Evolutionary conservation across 179 eudicot species (phyloP).

Genomic region (Nepenthes alata): DNA sequence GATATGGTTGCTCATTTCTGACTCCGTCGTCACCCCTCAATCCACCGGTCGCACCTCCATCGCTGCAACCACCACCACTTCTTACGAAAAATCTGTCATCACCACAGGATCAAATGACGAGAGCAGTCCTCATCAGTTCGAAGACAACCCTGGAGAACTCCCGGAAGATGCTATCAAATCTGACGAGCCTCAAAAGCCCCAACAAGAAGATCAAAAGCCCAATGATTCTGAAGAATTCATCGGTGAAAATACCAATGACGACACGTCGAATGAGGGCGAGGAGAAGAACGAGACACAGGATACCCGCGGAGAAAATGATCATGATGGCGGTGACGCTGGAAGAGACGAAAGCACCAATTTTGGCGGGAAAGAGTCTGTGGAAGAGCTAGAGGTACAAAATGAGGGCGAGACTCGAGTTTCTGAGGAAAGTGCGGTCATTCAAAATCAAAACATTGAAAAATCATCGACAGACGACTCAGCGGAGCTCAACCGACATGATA

Average conservation of each 20-base stretch:
- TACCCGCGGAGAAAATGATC: neutral
- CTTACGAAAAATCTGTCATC: neutral
- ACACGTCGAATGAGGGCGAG: neutral
- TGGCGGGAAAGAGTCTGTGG: slow-evolving; percentile 22
- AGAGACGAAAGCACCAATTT: neutral
- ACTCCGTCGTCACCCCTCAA: slow-evolving; percentile 21
- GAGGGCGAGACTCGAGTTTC: slow-evolving; percentile 25
- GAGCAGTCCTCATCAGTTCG: slow-evolving; percentile 11
- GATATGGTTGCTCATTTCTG: slow-evolving; percentile 46
- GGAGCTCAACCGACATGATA: slow-evolving; percentile 11
- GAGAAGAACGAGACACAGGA: neutral
- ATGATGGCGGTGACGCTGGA: slow-evolving; percentile 7
- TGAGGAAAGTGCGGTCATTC: slow-evolving; percentile 31
- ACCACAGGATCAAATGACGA: slow-evolving; percentile 1
- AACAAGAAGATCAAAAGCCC: neutral
- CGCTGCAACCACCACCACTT: slow-evolving; percentile 13
- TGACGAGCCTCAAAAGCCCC: neutral
- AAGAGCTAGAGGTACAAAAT: slow-evolving; percentile 19
- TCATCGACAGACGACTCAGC: slow-evolving; percentile 12
- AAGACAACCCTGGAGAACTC: slow-evolving; percentile 51
- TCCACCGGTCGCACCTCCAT: slow-evolving; percentile 26
- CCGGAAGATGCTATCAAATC: slow-evolving; percentile 42
- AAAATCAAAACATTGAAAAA: slow-evolving; percentile 7
- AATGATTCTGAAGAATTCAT: slow-evolving; percentile 7
- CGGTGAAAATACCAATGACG: slow-evolving; percentile 3